Conservation (phyloP, 495 filamentous ascomycete genomes). For the Penicillium argentinense region DNA sequence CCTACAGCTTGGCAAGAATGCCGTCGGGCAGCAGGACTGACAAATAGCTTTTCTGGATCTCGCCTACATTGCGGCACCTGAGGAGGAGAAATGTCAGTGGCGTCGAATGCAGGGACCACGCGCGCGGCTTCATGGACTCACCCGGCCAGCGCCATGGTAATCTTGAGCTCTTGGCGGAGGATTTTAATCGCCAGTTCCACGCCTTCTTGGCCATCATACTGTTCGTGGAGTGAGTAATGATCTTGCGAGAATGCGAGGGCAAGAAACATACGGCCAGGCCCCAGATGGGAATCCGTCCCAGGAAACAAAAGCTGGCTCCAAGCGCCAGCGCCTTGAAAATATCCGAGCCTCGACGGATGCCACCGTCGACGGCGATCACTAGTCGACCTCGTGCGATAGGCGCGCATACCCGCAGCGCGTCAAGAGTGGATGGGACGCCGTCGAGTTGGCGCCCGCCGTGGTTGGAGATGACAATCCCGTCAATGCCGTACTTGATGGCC, state of each 20-base stretch:
- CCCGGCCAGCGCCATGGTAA: slow-evolving; percentile 41
- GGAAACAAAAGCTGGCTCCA: slow-evolving; percentile 79
- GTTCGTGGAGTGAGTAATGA: slow-evolving; percentile 13
- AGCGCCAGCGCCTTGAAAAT: slow-evolving; percentile 92
- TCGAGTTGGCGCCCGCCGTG: slow-evolving; percentile 93
- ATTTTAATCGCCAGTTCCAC: slow-evolving; percentile 39
- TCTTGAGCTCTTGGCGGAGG: slow-evolving; percentile 36
- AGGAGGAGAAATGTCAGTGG: background rate
- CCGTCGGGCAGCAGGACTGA: slow-evolving; percentile 20
- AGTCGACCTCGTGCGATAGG: slow-evolving; percentile 76
- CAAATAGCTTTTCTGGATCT: slow-evolving; percentile 23
- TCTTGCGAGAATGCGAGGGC: too few relatives aligned
- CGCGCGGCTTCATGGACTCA: too few relatives aligned
- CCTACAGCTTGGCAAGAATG: slow-evolving; percentile 21
- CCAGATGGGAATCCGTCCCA: slow-evolving; percentile 82
- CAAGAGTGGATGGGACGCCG: slow-evolving; percentile 77
- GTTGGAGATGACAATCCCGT: slow-evolving; percentile 89
- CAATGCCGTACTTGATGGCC: slow-evolving; percentile 74
- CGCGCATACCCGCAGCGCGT: slow-evolving; percentile 88
- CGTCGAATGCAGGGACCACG: too few relatives aligned
- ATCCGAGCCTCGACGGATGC: slow-evolving; percentile 82
- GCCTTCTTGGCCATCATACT: slow-evolving; percentile 42
- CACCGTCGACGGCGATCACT: slow-evolving; percentile 84
- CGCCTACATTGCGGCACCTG: slow-evolving; percentile 22
- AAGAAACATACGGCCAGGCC: slow-evolving; percentile 42